Base-by-base conservation (phyloP, 495 filamentous ascomycete species). In the Podospora tetraspora region DNA sequence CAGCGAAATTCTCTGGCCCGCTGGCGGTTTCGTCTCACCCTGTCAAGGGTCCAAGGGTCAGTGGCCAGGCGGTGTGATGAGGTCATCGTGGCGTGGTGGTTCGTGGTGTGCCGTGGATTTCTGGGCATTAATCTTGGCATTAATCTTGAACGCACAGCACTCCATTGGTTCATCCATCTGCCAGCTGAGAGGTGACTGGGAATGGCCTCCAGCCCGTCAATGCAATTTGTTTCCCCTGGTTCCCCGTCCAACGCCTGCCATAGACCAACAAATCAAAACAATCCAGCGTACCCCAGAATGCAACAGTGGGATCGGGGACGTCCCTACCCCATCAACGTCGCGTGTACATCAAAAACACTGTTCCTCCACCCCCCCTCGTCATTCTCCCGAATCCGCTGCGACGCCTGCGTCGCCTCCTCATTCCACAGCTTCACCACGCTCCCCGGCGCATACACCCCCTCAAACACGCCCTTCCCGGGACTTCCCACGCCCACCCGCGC, bases 351-450 rank as follows among this genome's bases (percentile, higher is more conserved):
- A 78, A 98, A 97, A 21, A 97, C 88, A 56, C 85, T 88, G 78
- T 97, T 97, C 57, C 91, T 81, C 94, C 94, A 97, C 0, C 91
- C 91, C 62, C 88, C 89, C 29, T 88, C 85, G 57, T 90, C 86
- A 57, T 81, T 79, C 69, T 83, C 76, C n/a, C 80, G 75, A 37
- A 91, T 83, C 52, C 84, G 79, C 75, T 91, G 87, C 1, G 75
- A 78, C 3, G 92, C 93, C 68, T 83, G 79, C 32, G 78, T 78
- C 0, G 88, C 92, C 75, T 96, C 89, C 57, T 93, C 91, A 66
- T 93, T 85, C 92, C 92, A 97, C 24, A 94, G 74, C 80, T 92
- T 92, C 37, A 94, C 90, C 11, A 97, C 78, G 76, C 92, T 96
- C 0, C 92, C 93, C 0, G 94, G 94, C 7, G 94, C 88, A 81